Base-by-base conservation (phyloP, 352 stramenopile species). In the Phytophthora sp. region DNA sequence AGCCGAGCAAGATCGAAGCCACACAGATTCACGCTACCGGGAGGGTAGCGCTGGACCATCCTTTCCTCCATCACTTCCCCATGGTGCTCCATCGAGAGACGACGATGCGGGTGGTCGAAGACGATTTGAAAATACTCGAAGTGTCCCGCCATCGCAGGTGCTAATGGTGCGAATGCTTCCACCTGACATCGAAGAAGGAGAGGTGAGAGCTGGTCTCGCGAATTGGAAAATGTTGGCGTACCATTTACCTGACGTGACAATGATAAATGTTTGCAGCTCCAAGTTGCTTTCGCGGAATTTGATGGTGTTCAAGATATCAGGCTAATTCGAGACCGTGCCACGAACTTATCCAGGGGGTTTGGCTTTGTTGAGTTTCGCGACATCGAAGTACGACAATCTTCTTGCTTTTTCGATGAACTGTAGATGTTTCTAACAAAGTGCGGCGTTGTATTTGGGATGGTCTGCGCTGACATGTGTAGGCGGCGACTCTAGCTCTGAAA, bases 311-410 rank as follows among this genome's bases (percentile, higher is more conserved):
- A 78, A 10, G 82, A 91, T 18, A 89, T 95, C 34, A 76, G 87
- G 3, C 41, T 95, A 18, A 81, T 94, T 39, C 82, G 85, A 56
- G 85, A 95, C 35, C 85, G 87, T 5, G 54, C 38, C 12, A 92
- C 85, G 12, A 86, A 83, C 34, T 35, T 72, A 18, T 91, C 85
- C 13, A 76, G 85, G 30, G 84, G 87, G 12, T 94, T 95, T 57
- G 85, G 72, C 0, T 95, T 95, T 34, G 65, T 94, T 18, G 87
- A 95, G 54, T 94, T 94, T 54, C 64, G 62, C 11, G 71, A 89
- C 52, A 45, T 83, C 0, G 75, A 91, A 69, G 87, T 94, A 76
- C 18, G 71, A 42, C 21, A 5, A 17, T 23, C 1, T 18, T 32
- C 49, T 54, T 31, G 20, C 5, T 18, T 27, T 42, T 49, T 17